phyloP scores from a whole-genome alignment of 306 rosid species.

The Vicia faba region DNA sequence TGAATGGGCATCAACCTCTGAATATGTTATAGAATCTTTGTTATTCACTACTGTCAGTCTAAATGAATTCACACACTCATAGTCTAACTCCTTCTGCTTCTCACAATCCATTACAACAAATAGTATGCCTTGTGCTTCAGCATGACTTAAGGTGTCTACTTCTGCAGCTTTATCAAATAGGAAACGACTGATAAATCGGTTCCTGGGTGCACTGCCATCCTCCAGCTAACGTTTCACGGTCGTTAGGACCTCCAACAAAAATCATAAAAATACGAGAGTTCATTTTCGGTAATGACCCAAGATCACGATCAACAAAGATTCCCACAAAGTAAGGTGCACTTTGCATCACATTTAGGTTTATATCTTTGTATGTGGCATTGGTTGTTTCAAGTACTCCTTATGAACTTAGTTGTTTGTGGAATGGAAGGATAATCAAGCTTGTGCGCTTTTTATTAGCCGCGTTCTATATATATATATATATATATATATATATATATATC shows the following conservation, averaged over 20 bases:
- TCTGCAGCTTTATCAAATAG: slow-evolving; percentile 34
- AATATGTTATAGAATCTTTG: slow-evolving; percentile 37
- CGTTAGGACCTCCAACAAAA: slow-evolving; percentile 58
- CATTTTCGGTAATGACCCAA: slow-evolving; percentile 2
- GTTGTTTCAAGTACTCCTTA: slow-evolving; percentile 33
- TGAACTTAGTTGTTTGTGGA: slow-evolving; percentile 30
- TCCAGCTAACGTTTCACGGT: slow-evolving; percentile 63
- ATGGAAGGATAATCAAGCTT: slow-evolving; percentile 41
- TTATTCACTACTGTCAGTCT: slow-evolving; percentile 30
- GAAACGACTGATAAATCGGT: no score
- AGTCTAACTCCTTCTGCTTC: slow-evolving; percentile 44
- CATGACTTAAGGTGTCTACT: background rate
- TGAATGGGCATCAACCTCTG: slow-evolving; percentile 38
- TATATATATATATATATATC: no score
- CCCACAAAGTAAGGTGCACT: slow-evolving; percentile 45
- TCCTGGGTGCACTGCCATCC: slow-evolving; percentile 50
- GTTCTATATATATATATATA: no score
- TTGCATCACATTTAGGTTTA: slow-evolving; percentile 37
- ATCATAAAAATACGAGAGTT: slow-evolving; percentile 17
- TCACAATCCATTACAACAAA: slow-evolving; percentile 14
- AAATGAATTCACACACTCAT: slow-evolving; percentile 46
- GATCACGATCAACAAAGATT: slow-evolving; percentile 42
- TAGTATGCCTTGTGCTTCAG: slow-evolving; percentile 25
- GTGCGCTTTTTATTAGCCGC: slow-evolving; percentile 36
- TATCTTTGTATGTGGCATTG: slow-evolving; percentile 6